Conservation (phyloP, 495 filamentous ascomycete genomes). For the Penicillium chermesinum region DNA sequence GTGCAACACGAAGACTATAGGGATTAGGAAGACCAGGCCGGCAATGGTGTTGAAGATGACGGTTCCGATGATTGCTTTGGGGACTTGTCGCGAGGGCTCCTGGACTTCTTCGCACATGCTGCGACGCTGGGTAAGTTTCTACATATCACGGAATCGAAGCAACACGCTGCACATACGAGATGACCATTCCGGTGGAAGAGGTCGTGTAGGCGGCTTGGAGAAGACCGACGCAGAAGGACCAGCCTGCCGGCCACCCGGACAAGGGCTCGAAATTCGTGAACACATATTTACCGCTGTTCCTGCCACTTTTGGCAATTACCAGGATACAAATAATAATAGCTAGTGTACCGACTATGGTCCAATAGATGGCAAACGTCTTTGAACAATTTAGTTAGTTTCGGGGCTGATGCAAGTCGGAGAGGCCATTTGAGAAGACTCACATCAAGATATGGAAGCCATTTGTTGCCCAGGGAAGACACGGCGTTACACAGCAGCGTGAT, state of each 20-base stretch:
- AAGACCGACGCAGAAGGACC: constrained; percentile 52
- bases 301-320: constrained; percentile 42
- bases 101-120: constrained; percentile 61
- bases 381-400: too few relatives aligned
- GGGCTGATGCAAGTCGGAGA: neutral
- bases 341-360: constrained; percentile 49
- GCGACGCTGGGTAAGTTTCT: constrained; percentile 7
- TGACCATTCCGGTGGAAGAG: constrained; percentile 46
- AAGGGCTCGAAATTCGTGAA: constrained; percentile 50
- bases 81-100: constrained; percentile 53
- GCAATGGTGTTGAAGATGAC: constrained; percentile 58
- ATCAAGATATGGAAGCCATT: constrained; percentile 34
- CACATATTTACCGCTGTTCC: constrained; percentile 46
- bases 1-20: constrained; percentile 57
- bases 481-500: constrained; percentile 42
- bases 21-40: constrained; percentile 58
- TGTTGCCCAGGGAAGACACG: constrained; percentile 16
- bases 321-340: constrained; percentile 53
- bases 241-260: constrained; percentile 54
- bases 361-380: constrained; percentile 58
- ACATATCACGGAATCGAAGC: neutral
- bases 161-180: constrained; percentile 13
- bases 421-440: constrained; percentile 29
- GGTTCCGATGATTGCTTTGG: constrained; percentile 59
- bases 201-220: constrained; percentile 50